Evolutionary conservation across 768 basidiomycete species (phyloP).

Genomic region (Kwoniella sp.): DNA sequence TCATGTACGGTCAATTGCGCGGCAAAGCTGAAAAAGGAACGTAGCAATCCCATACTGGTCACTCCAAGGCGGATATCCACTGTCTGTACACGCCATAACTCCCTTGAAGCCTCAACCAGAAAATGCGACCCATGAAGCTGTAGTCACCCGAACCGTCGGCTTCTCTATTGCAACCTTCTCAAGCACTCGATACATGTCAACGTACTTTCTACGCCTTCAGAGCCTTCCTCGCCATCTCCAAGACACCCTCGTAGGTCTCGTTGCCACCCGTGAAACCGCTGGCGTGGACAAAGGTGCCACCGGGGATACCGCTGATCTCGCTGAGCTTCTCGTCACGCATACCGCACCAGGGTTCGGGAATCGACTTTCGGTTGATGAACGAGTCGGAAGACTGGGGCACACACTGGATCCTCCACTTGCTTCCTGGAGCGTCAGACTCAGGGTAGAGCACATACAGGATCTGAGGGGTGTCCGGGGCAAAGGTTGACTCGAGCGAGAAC

Average conservation of each 20-base stretch:
- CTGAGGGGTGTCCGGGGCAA: conserved; percentile 53
- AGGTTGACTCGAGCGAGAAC: conserved; percentile 72
- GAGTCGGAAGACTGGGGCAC: conserved; percentile 75
- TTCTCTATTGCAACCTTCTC: too few relatives aligned
- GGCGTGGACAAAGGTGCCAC: conserved; percentile 88
- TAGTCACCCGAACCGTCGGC: too few relatives aligned
- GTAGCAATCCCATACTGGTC: too few relatives aligned
- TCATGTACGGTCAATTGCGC: too few relatives aligned
- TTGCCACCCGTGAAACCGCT: conserved; percentile 91
- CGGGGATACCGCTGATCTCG: conserved; percentile 67
- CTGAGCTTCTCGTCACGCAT: conserved; percentile 78
- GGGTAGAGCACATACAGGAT: conserved; percentile 86
- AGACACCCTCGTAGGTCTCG: conserved; percentile 80
- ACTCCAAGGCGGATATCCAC: too few relatives aligned
- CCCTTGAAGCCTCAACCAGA: too few relatives aligned
- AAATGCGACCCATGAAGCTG: too few relatives aligned
- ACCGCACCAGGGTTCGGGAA: conserved; percentile 92
- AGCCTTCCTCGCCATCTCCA: conserved; percentile 65
- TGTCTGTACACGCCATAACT: too few relatives aligned
- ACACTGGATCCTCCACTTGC: conserved; percentile 84
- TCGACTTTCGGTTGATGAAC: conserved; percentile 83
- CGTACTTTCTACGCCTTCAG: conserved; percentile 8
- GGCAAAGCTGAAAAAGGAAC: too few relatives aligned
- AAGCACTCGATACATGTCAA: too few relatives aligned
- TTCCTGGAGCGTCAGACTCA: conserved; percentile 61